phyloP scores from a whole-genome alignment of 352 stramenopile species.

The Phytophthora tentaculata region DNA sequence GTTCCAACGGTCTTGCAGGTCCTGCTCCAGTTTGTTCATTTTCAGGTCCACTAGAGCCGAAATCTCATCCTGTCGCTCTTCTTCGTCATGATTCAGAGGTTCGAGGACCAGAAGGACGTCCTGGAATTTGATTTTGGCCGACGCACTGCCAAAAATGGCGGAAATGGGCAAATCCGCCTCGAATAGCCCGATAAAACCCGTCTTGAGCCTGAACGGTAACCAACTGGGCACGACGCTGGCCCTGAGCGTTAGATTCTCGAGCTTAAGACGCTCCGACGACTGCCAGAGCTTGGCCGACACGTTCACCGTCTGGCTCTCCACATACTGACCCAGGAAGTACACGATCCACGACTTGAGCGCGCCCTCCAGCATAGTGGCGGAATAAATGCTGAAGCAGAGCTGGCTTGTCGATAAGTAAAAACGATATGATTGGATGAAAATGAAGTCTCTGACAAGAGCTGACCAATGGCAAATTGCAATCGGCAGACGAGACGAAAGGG shows the following conservation, averaged over 20 bases:
- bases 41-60: constrained; percentile 67
- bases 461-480: constrained; percentile 9
- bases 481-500: constrained; percentile 9
- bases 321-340: constrained; percentile 88
- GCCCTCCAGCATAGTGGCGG: constrained; percentile 77
- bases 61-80: constrained; percentile 73
- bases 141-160: constrained; percentile 79
- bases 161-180: constrained; percentile 87
- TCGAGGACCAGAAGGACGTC: constrained; percentile 86
- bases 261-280: constrained; percentile 86
- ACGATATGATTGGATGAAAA: constrained; percentile 31
- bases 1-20: constrained; percentile 82
- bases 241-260: constrained; percentile 89
- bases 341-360: constrained; percentile 89
- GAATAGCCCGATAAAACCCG: constrained; percentile 87
- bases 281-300: constrained; percentile 90
- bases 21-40: constrained; percentile 71
- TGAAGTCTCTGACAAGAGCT: not conserved
- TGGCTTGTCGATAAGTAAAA: constrained; percentile 29
- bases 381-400: constrained; percentile 25
- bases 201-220: constrained; percentile 87
- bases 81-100: constrained; percentile 74
- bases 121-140: constrained; percentile 89
- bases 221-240: constrained; percentile 79
- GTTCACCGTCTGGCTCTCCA: constrained; percentile 86